Base-by-base conservation (phyloP, 495 filamentous ascomycete genomes). In the Lophiostoma macrostomum region DNA sequence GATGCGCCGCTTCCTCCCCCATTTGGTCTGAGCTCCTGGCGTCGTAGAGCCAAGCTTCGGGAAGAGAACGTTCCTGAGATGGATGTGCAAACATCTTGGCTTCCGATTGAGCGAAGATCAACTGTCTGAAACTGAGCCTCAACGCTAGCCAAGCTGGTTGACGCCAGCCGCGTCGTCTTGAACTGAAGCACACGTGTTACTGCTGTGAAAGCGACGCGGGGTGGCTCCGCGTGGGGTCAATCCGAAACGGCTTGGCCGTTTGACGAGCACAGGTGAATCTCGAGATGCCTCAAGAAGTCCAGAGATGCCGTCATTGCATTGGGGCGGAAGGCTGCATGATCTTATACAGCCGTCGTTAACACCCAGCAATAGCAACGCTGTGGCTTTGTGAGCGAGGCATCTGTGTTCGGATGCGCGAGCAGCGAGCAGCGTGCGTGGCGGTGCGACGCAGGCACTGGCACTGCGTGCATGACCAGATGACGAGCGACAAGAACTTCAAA, bases 201-300 rank as follows among this genome's bases (percentile, higher is more conserved):
- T n/a, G n/a, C n/a, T n/a, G 45, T n/a, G 42, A 20, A 32, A 14
- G 4, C 27, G 30, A 23, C 6, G 3, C 16, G 31, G 16, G 34
- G 31, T 6, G 31, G 4, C 25, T 25, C 5, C 4, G 45, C 8
- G 45, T 20, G 19, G 45, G 27, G 27, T 34, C 10, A 13, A 14
- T 37, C 45, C 16, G 45, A 49, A 49, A 49, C 45, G 20, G 5
- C 45, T 49, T 49, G 45, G 45, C 45, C 30, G 27, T 31, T 49
- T 34, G 45, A 31, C 27, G 18, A 22, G 31, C 16, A 20, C 10
- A 20, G 45, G 22, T 49, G 45, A 49, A 37, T 25, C 45, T 14
- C 31, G 45, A 24, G 6, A 16, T 49, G 45, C 45, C 22, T 24
- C 45, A 49, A 14, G 4, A 45, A 30, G 27, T 19, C 28, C 42